Base-by-base conservation (phyloP, 768 basidiomycete species). In the Nidularia pulvinata region DNA sequence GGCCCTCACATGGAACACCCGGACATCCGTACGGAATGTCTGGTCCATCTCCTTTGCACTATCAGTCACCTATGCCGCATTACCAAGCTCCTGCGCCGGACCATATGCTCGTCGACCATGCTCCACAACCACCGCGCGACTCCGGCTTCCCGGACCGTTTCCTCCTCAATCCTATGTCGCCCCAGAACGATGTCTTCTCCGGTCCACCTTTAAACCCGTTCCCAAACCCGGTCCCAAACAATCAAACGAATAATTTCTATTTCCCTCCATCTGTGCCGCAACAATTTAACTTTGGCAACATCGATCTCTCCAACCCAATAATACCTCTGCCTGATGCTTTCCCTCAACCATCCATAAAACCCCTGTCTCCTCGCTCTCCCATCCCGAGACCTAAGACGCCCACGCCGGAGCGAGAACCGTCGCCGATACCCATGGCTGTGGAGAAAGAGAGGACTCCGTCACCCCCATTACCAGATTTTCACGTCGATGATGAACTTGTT, bases 381-480 rank as follows among this genome's bases (percentile, higher is more conserved):
- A 63, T 1, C 64, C 67, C n/a, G 57, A 52, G 11, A 50, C 30
- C 14, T 34, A 44, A 19, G 43, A 45, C n/a, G 33, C 50, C 22
- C 16, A n/a, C 7, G 9, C 14, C 10, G 46, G 19, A 49, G 33
- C 7, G 22, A 35, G 7, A 19, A 14, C 59, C 64, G 46, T 59
- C 66, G 51, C 62, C 71, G 49, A 50, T 65, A 57, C 67, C 75
- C 37, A 71, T 86, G 75, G 75, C 83, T 34, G 68, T 85, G 45
- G 37, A 9, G 9, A n/a, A n/a, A n/a, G 84, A 84, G 52, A 78
- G 83, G 47, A 71, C 80, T 10, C 88, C 87, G 0, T 84, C 88
- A 0, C 90, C 91, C 0, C 89, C 90, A 1, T 75, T 86, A 2
- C 93, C 93, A 1, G 85, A 89, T 39, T 97, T 99, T 69, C 67